phyloP scores from a whole-genome alignment of 2,329 filamentous ascomycete genomes.

The Chrysosporium keratinophilum region DNA sequence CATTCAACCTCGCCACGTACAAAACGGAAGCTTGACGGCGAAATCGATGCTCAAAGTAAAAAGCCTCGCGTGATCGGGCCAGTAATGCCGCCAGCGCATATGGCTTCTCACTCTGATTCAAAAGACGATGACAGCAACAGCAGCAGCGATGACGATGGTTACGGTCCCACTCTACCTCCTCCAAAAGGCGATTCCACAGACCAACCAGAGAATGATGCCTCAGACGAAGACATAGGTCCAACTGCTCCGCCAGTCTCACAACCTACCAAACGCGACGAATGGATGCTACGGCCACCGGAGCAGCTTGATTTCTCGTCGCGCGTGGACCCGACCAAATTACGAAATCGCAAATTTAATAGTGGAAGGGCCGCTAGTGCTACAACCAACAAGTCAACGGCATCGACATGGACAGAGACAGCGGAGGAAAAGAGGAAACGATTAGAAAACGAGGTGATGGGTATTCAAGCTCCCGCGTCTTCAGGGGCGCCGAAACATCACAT shows the following conservation, averaged over 20 bases:
- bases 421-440: conserved; percentile 73
- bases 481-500: not conserved
- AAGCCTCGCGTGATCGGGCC: conserved; percentile 45
- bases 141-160: conserved; percentile 30
- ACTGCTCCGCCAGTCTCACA: conserved; percentile 25
- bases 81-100: conserved; percentile 40
- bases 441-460: conserved; percentile 70
- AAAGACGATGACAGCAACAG: conserved; percentile 18
- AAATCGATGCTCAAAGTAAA: conserved; percentile 26
- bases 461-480: conserved; percentile 34
- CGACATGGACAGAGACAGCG: conserved; percentile 79
- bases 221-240: conserved; percentile 2
- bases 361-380: conserved; percentile 46
- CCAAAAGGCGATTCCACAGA: not conserved
- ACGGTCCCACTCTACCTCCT: conserved; percentile 26
- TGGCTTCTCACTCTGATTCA: conserved; percentile 30
- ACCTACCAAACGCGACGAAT: conserved; percentile 60
- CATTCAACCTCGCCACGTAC: not conserved
- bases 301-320: conserved; percentile 45
- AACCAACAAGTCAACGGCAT: conserved; percentile 24
- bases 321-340: conserved; percentile 70
- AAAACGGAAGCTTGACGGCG: conserved; percentile 11
- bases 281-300: conserved; percentile 64
- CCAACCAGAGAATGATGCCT: not conserved
- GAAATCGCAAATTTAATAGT: conserved; percentile 69